phyloP scores from a whole-genome alignment of 2,329 filamentous ascomycete genomes.

The Claviceps arundinis region DNA sequence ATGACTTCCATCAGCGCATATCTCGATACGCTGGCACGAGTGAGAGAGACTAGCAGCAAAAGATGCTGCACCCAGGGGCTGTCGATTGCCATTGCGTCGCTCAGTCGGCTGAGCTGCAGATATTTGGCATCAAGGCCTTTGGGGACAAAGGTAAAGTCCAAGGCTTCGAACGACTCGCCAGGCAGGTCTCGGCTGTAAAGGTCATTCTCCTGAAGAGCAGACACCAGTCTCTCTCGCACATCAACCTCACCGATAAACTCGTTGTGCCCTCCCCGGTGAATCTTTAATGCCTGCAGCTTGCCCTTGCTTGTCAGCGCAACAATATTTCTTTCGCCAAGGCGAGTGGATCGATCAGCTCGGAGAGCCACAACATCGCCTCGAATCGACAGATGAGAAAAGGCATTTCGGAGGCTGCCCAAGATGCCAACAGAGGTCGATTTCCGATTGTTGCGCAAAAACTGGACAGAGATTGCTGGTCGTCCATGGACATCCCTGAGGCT shows the following conservation, averaged over 20 bases:
- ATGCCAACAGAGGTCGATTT: constrained; percentile 49
- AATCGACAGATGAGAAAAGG: constrained; percentile 54
- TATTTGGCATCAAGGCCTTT: constrained; percentile 38
- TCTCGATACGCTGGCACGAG: constrained; percentile 38
- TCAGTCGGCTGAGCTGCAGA: constrained; percentile 35
- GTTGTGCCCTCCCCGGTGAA: constrained; percentile 78
- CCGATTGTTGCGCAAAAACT: constrained; percentile 55
- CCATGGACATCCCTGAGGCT: constrained; percentile 78
- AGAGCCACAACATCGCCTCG: constrained; percentile 73
- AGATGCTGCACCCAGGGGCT: constrained; percentile 43
- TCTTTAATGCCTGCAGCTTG: constrained; percentile 71
- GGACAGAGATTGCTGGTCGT: constrained; percentile 64
- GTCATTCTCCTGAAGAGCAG: constrained; percentile 44
- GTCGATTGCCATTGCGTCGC: constrained; percentile 34
- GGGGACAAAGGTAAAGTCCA: constrained; percentile 66
- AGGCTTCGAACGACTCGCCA: constrained; percentile 51
- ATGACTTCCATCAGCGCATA: constrained; percentile 65
- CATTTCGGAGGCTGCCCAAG: constrained; percentile 69
- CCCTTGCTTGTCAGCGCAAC: constrained; percentile 68
- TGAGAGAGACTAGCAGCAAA: constrained; percentile 46
- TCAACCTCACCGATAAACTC: constrained; percentile 61
- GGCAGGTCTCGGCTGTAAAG: constrained; percentile 34
- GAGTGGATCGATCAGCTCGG: constrained; percentile 54
- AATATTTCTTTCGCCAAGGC: constrained; percentile 73
- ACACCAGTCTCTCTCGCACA: constrained; percentile 48